These are phyloP conservation scores for Thuja plicata DNA, from an alignment of 83 land plant genomes.

Conservation along the genomic window DNA sequence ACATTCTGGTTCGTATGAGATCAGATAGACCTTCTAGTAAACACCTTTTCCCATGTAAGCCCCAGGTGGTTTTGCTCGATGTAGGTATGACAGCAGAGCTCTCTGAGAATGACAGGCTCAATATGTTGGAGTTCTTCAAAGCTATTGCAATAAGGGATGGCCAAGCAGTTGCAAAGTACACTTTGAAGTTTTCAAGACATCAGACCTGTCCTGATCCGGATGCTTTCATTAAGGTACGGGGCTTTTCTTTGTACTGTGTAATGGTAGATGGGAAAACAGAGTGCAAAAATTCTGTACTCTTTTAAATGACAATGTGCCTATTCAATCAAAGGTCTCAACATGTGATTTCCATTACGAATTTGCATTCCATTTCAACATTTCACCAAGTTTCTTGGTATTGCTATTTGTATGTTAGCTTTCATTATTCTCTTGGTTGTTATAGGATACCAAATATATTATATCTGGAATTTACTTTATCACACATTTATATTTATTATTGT, in stretches of 20 bases:
- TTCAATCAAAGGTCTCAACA: not conserved
- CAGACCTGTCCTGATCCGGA: slow-evolving; percentile 93
- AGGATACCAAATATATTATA: not conserved
- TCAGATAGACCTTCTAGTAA: slow-evolving; percentile 43
- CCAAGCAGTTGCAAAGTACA: slow-evolving; percentile 82
- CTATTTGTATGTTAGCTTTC: not conserved
- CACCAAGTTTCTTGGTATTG: not conserved
- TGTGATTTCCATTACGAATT: not conserved
- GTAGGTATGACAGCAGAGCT: slow-evolving; percentile 99
- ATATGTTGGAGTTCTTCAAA: slow-evolving; percentile 87
- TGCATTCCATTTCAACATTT: not conserved
- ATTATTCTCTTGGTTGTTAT: not conserved
- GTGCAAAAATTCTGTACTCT: not conserved
- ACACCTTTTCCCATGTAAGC: slow-evolving; percentile 65
- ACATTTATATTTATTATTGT: not conserved
- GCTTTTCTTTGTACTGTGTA: not conserved
- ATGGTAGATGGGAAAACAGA: not conserved
- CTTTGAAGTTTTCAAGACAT: slow-evolving; percentile 74
- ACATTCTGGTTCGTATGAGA: slow-evolving; percentile 87
- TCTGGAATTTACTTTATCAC: not conserved
- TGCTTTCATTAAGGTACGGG: slow-evolving; percentile 77
- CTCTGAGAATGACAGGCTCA: slow-evolving; percentile 69
- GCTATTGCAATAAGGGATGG: slow-evolving; percentile 94
- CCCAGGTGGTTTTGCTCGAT: slow-evolving; percentile 93
- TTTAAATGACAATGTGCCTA: not conserved